Percentiles rank a stretch among this genome's conserved stretches.
phyloP scores from a whole-genome alignment of 2,329 filamentous ascomycete genomes.

The Trichoderma atroviride region DNA sequence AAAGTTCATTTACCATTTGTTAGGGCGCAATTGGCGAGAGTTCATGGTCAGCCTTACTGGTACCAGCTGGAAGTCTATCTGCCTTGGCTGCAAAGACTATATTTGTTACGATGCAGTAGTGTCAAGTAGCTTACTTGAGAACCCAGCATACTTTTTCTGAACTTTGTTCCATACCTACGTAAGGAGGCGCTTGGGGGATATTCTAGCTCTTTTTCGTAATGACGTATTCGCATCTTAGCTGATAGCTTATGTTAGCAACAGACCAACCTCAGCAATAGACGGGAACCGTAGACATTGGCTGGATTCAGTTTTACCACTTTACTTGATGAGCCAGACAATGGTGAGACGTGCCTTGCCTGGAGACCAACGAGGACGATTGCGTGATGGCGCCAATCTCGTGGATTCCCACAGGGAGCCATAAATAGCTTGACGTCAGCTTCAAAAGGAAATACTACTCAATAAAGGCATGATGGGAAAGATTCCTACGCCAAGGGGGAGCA shows the following conservation, averaged over 20 bases:
- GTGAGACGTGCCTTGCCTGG: neutral
- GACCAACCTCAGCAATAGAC: neutral
- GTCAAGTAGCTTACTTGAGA: neutral
- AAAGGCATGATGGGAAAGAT: neutral
- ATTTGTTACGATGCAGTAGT: neutral
- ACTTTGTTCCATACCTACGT: neutral
- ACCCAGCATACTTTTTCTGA: neutral
- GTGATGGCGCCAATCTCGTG: neutral
- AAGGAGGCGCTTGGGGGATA: neutral
- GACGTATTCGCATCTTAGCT: neutral
- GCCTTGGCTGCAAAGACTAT: neutral
- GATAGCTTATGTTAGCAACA: neutral
- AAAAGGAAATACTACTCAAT: neutral
- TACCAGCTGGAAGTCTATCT: neutral
- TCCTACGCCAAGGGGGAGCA: neutral
- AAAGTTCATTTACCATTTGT: neutral
- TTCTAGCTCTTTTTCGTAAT: neutral
- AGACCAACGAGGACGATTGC: neutral
- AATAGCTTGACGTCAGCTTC: neutral
- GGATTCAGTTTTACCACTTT: neutral
- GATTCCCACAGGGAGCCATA: neutral
- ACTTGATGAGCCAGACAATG: neutral
- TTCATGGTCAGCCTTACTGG: neutral
- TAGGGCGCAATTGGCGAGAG: conserved; percentile 9
- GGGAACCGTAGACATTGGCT: neutral